Base-by-base conservation (phyloP, 768 basidiomycete species). In the Lentinula aciculospora region DNA sequence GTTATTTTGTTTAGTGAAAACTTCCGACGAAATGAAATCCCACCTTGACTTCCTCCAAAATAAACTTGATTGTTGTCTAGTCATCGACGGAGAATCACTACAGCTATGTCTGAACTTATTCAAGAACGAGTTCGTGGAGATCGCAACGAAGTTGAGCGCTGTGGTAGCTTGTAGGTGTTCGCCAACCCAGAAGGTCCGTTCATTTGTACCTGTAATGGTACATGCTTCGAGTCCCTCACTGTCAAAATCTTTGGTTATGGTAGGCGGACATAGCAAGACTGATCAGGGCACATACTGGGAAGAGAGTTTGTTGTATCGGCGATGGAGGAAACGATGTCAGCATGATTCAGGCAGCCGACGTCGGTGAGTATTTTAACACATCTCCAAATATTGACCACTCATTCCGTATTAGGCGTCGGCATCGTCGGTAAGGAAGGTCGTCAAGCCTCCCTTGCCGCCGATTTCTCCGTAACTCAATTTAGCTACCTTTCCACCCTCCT, bases 341-440 rank as follows among this genome's bases (percentile, higher is more conserved):
- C 69, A 99, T 99, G 97, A 99, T 99, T 60, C 97, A 98, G 67
- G 97, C 97, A 1, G 97, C 97, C 2, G 94, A 98, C 66, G 94
- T 99, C 58, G 96, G 94, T 94, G 48, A 68, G 93, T 84, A 23
- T 44, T 25, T 56, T 40, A 19, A 17, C 21, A 7, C 48, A 9
- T 36, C 28, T 25, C 27, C 29, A 36, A 25, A 23, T 39, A 1
- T 51, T 51, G 0, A 45, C 44, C 36, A 31, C 28, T 56, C 56
- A n/a, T n/a, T n/a, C n/a, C n/a, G n/a, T n/a, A 46, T 50, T 53
- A 94, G 94, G 95, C 53, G 85, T 99, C 31, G 97, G 97, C 21
- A 98, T 99, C 62, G 97, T 98, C 17, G 97, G 97, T 19, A 98
- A 99, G 71, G 97, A 98, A 77, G 97, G 97, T 25, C 95, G 93